Evolutionary conservation across 179 eudicot species (phyloP), one percentile per base, ranked within the genome.

Genomic region (Dionaea muscipula): DNA sequence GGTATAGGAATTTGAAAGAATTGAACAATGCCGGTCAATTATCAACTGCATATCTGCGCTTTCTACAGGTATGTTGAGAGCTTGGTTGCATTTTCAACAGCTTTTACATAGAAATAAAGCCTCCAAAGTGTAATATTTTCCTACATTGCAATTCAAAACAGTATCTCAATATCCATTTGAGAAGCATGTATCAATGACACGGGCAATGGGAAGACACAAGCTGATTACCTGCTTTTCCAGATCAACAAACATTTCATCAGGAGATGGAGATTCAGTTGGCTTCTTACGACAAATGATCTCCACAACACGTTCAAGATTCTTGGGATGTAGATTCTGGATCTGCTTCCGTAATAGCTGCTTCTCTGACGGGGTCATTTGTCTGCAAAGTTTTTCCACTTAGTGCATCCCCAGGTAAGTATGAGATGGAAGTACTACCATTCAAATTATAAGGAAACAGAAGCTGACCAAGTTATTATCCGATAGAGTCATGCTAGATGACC

Each of bases 81-180:
- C 56, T 71, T 74, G 60, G 63, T 55, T 31, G 90, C 86, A 51
- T 76, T 82, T 57, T 82, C 86, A 62, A 76, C 79, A 11, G 90
- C 75, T 65, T 71, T 52, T 26, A 78, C 69, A 53, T 82, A 85
- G 71, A 64, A 78, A 58, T 80, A 82, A 35, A 85, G 73, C 64
- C 91, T 78, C 94, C 94, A 82, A 4, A 88, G 85, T 25, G 94
- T 85, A 0, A 43, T 60, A 31, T 78, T 80, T 24, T 69, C 87
- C 96, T 88, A 57, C 71, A 47, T 47, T 40, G 33, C 59, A 21
- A 57, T 17, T 52, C 59, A 61, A 59, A 8, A 26, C 24, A 26
- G 23, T 1, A 28, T 5, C 0, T 53, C 21, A 23, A 27, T 33
- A 7, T 37, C 10, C 43, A 40, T 8, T 27, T n/a, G 3, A 49